Conservation (phyloP, 768 basidiomycete genomes). For the Auriscalpium microsporum region DNA sequence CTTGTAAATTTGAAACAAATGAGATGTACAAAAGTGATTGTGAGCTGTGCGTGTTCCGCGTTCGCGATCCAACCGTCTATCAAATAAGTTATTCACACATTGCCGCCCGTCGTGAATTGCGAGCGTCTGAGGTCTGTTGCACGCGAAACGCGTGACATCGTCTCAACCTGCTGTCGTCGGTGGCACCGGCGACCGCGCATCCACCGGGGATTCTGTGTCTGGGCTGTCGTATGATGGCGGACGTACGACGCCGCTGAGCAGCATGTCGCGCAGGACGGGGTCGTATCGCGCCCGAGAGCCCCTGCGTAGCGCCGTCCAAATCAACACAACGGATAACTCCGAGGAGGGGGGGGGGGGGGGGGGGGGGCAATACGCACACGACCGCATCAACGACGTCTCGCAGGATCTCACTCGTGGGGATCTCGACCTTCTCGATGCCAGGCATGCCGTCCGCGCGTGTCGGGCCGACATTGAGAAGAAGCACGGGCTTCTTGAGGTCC, state of each 20-base stretch:
- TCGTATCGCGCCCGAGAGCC: constrained; percentile 37
- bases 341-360: no score
- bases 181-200: background rate
- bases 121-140: no score
- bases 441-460: constrained; percentile 69
- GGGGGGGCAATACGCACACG: constrained; percentile 36
- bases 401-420: constrained; percentile 66
- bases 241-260: constrained; percentile 49
- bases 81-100: no score
- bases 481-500: constrained; percentile 64
- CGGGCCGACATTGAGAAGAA: constrained; percentile 83
- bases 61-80: no score
- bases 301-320: constrained; percentile 25
- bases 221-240: constrained; percentile 36
- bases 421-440: constrained; percentile 73
- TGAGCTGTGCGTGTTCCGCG: no score
- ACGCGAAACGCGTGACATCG: no score
- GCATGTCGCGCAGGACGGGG: constrained; percentile 39
- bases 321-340: background rate
- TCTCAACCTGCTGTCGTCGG: no score
- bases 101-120: no score
- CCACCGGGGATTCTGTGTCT: background rate
- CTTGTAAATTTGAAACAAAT: no score
- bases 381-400: constrained; percentile 50
- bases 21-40: no score